Percentiles rank a stretch among this genome's conserved stretches.
Evolutionary conservation across 2,329 filamentous ascomycete species (phyloP).

Genomic region (Colletotrichum camelliae): DNA sequence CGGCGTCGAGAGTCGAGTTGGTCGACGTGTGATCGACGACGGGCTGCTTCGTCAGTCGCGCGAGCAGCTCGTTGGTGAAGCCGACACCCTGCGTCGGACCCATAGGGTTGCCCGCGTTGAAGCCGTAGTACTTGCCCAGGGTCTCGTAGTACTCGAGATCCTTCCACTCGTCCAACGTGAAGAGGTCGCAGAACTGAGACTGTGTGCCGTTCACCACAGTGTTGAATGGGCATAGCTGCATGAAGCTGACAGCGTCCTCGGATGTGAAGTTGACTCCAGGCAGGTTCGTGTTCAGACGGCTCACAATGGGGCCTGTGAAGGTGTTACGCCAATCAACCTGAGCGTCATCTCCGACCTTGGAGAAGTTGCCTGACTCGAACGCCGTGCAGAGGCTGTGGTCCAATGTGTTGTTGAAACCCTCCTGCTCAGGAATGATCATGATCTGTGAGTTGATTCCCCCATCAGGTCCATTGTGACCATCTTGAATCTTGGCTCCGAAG

Average conservation of each 20-base stretch:
- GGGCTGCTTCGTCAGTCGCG: constrained; percentile 72
- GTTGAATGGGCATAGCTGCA: constrained; percentile 89
- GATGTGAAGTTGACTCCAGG: constrained; percentile 69
- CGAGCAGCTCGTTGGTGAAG: constrained; percentile 86
- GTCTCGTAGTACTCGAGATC: constrained; percentile 83
- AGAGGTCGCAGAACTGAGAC: constrained; percentile 79
- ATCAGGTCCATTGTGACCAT: constrained; percentile 40
- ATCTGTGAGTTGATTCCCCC: constrained; percentile 57
- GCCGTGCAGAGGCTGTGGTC: constrained; percentile 73
- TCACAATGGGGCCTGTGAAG: constrained; percentile 72
- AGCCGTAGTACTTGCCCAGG: constrained; percentile 85
- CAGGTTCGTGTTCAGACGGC: constrained; percentile 72
- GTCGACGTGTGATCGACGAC: constrained; percentile 77
- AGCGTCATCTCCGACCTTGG: constrained; percentile 51
- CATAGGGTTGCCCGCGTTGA: constrained; percentile 76
- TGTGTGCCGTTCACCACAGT: constrained; percentile 71
- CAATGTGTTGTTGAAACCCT: constrained; percentile 79
- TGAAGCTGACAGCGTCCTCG: constrained; percentile 71
- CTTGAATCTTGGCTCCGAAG: constrained; percentile 50
- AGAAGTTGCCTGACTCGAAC: constrained; percentile 68
- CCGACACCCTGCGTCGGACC: constrained; percentile 87
- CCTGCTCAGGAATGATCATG: constrained; percentile 72
- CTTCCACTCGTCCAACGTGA: constrained; percentile 75
- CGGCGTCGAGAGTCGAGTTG: constrained; percentile 77
- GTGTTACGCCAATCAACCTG: constrained; percentile 63